A percentile compares a stretch with the other conserved stretches of the same genome.
These are phyloP conservation scores for Tylopilus sp. DNA, from an alignment of 768 basidiomycete genomes.

Conservation along the genomic window DNA sequence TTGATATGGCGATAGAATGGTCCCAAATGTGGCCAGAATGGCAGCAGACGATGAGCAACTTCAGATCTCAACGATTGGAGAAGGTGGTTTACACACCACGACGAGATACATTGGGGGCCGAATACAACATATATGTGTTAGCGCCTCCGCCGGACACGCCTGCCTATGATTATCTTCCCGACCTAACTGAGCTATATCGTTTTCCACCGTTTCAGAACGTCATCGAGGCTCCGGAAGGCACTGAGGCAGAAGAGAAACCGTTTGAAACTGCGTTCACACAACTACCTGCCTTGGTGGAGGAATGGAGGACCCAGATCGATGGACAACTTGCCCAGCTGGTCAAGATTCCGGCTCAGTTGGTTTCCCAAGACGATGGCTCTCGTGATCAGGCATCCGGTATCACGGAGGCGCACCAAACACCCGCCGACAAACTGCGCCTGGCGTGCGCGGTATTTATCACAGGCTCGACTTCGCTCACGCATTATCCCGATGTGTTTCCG, in stretches of 20 bases:
- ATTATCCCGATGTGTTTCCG: too few relatives aligned
- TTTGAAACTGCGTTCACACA: slow-evolving; percentile 9
- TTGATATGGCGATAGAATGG: slow-evolving; percentile 1
- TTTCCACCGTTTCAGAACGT: slow-evolving; percentile 3
- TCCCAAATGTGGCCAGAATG: neutral
- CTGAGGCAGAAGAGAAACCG: neutral
- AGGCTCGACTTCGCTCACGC: too few relatives aligned
- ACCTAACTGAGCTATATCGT: neutral
- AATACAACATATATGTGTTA: neutral
- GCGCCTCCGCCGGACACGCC: neutral
- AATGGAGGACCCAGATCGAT: slow-evolving; percentile 4
- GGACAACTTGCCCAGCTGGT: slow-evolving; percentile 1
- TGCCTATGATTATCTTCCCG: neutral
- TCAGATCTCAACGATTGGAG: neutral
- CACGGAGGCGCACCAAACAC: too few relatives aligned
- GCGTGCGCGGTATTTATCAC: too few relatives aligned
- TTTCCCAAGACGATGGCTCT: too few relatives aligned
- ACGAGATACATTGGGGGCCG: neutral
- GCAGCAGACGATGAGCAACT: neutral
- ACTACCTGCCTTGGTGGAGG: neutral
- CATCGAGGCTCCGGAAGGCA: neutral
- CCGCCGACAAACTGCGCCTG: too few relatives aligned
- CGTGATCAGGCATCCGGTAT: too few relatives aligned
- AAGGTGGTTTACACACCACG: neutral
- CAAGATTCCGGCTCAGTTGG: neutral